A percentile compares a stretch with the other conserved stretches of the same genome.
Evolutionary conservation across 208 protist species (phyloP).

Genomic region (Leptomonas seymouri): DNA sequence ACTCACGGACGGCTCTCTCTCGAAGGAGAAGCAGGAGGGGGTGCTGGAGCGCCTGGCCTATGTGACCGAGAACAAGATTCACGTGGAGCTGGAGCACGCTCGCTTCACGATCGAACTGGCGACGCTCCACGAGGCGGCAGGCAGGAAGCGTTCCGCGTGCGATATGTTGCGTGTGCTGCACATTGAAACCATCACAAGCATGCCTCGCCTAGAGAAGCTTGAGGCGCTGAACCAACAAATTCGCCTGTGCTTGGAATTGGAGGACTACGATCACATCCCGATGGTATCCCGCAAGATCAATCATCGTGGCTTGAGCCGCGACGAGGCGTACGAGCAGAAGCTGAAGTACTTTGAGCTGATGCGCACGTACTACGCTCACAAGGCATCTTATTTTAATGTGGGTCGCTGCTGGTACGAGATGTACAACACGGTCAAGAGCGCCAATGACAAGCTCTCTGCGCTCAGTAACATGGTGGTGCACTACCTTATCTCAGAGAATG

Average conservation of each 20-base stretch:
- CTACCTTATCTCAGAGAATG: constrained; percentile 84
- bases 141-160: constrained; percentile 90
- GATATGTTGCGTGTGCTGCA: constrained; percentile 95
- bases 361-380: constrained; percentile 87
- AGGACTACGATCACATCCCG: constrained; percentile 94
- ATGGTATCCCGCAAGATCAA: constrained; percentile 96
- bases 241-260: constrained; percentile 92
- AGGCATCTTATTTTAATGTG: constrained; percentile 92
- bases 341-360: constrained; percentile 89
- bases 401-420: constrained; percentile 93
- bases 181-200: constrained; percentile 97
- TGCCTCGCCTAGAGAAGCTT: constrained; percentile 96
- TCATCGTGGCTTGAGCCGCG: constrained; percentile 69
- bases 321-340: constrained; percentile 78
- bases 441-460: constrained; percentile 69
- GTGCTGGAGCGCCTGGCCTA: constrained; percentile 92
- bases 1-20: constrained; percentile 56
- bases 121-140: constrained; percentile 88
- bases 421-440: constrained; percentile 86
- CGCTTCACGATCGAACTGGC: constrained; percentile 93
- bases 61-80: constrained; percentile 96
- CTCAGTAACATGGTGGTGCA: constrained; percentile 83
- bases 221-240: constrained; percentile 96
- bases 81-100: constrained; percentile 96
- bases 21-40: constrained; percentile 59